A percentile compares a stretch with the other conserved stretches of the same genome.
Evolutionary conservation across 2,329 filamentous ascomycete genomes (phyloP).

Genomic region (Aureobasidium sp.): DNA sequence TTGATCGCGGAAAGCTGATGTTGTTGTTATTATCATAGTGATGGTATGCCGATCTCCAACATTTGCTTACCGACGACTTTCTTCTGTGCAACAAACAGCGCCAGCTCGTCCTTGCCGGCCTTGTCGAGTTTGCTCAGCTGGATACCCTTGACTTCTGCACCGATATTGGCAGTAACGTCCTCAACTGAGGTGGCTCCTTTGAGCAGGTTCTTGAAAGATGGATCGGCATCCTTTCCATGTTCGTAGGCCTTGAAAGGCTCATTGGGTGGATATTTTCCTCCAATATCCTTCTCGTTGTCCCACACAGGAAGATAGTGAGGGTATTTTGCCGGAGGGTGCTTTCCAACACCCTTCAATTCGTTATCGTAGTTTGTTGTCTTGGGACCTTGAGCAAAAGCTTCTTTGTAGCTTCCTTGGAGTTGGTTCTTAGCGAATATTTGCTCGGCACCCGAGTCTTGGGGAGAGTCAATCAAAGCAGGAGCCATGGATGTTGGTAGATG

Average conservation of each 20-base stretch:
- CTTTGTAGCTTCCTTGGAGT: conserved; percentile 27
- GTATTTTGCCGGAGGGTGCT: conserved; percentile 52
- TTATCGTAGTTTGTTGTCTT: conserved; percentile 39
- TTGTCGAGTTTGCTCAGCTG: conserved; percentile 61
- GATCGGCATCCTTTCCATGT: conserved; percentile 67
- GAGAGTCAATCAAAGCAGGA: conserved; percentile 33
- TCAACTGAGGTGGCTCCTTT: conserved; percentile 37
- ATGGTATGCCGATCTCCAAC: neutral
- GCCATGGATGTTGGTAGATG: conserved; percentile 26
- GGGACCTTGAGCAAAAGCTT: conserved; percentile 35
- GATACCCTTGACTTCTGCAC: conserved; percentile 61
- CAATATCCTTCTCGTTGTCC: conserved; percentile 15
- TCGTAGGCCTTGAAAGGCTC: conserved; percentile 65
- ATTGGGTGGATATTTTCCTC: conserved; percentile 51
- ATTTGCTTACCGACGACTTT: conserved; percentile 56
- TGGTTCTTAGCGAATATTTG: conserved; percentile 6
- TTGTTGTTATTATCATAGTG: neutral
- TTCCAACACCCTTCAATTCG: conserved; percentile 46
- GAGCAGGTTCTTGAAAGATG: conserved; percentile 60
- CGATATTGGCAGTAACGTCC: conserved; percentile 64
- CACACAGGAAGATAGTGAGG: conserved; percentile 51
- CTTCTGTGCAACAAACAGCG: conserved; percentile 64
- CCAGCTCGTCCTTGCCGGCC: conserved; percentile 68
- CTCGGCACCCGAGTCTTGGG: conserved; percentile 20
- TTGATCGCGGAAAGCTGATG: conserved; percentile 60